phyloP scores from a whole-genome alignment of 2,329 filamentous ascomycete species.

The Ophiostoma montium region DNA sequence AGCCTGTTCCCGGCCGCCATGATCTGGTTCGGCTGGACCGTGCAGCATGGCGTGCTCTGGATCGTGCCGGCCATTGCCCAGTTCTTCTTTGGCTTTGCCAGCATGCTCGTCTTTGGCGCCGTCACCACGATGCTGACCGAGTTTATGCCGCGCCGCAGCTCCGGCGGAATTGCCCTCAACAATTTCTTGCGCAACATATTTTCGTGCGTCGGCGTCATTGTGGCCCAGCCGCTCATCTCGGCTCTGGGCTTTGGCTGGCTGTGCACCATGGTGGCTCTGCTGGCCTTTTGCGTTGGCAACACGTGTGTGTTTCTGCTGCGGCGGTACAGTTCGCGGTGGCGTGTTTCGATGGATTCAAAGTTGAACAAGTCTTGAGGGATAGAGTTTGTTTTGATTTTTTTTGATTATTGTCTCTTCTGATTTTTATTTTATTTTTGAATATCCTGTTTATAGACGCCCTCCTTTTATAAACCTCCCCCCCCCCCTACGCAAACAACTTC shows the following conservation, averaged over 20 bases:
- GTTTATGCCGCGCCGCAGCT: slow-evolving; percentile 60
- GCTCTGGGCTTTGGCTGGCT: slow-evolving; percentile 65
- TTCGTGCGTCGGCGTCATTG: slow-evolving; percentile 54
- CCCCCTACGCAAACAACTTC: slow-evolving; percentile 37
- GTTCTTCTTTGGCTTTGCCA: slow-evolving; percentile 62
- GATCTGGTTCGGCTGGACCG: slow-evolving; percentile 66
- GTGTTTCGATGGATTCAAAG: slow-evolving; percentile 43
- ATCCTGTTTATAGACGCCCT: too few species aligned
- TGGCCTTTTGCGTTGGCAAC: slow-evolving; percentile 43
- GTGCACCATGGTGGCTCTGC: slow-evolving; percentile 43
- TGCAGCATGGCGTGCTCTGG: slow-evolving; percentile 50
- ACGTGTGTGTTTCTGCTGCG: slow-evolving; percentile 46
- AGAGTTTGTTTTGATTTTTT: not conserved
- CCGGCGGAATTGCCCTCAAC: slow-evolving; percentile 63
- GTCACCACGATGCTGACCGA: slow-evolving; percentile 75
- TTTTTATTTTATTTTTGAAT: not conserved
- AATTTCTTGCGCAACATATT: slow-evolving; percentile 73
- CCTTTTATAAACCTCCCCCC: too few species aligned
- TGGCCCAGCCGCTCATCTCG: slow-evolving; percentile 55
- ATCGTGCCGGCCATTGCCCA: slow-evolving; percentile 48
- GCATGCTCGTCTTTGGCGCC: slow-evolving; percentile 64
- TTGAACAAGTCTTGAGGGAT: slow-evolving; percentile 5
- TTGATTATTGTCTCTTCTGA: not conserved
- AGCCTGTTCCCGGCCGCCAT: slow-evolving; percentile 55
- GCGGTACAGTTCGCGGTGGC: slow-evolving; percentile 48